Conservation (phyloP, 768 basidiomycete species). For the Cubamyces sp. region DNA sequence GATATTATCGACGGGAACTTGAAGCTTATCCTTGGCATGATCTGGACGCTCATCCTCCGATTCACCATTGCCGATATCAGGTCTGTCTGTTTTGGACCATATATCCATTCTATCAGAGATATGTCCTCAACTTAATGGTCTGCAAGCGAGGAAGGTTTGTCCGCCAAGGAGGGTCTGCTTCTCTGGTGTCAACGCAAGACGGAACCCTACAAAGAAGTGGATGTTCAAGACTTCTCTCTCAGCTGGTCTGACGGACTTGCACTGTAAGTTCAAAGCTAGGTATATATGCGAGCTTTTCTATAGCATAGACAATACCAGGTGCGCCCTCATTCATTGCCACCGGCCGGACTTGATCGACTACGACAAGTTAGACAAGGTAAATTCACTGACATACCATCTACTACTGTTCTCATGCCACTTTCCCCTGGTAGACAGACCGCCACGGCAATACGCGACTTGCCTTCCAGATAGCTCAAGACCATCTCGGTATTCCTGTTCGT, state of each 20-base stretch:
- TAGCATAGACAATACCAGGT: constrained; percentile 53
- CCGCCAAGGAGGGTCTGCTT: constrained; percentile 94
- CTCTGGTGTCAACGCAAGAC: constrained; percentile 99
- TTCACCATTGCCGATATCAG: constrained; percentile 99
- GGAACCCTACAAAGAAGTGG: constrained; percentile 84
- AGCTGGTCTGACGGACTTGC: constrained; percentile 97
- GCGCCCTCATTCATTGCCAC: constrained; percentile 96
- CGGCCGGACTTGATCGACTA: constrained; percentile 95
- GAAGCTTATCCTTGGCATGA: constrained; percentile 98
- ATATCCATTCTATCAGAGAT: not conserved
- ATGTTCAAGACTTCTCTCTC: constrained; percentile 90
- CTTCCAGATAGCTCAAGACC: constrained; percentile 85
- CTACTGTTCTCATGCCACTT: not conserved
- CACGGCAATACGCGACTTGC: constrained; percentile 86
- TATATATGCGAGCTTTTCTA: not conserved
- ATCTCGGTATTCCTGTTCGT: constrained; percentile 88
- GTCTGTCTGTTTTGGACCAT: constrained; percentile 48
- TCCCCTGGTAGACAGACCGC: constrained; percentile 61
- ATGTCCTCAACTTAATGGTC: not conserved
- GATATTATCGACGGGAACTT: constrained; percentile 99
- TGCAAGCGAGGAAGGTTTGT: constrained; percentile 92
- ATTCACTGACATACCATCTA: not conserved
- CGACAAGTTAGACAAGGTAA: constrained; percentile 79
- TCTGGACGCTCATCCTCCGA: constrained; percentile 96
- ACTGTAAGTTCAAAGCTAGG: constrained; percentile 49